Base-by-base conservation (phyloP, 352 stramenopile genomes). In the Pythium rishiriense region DNA sequence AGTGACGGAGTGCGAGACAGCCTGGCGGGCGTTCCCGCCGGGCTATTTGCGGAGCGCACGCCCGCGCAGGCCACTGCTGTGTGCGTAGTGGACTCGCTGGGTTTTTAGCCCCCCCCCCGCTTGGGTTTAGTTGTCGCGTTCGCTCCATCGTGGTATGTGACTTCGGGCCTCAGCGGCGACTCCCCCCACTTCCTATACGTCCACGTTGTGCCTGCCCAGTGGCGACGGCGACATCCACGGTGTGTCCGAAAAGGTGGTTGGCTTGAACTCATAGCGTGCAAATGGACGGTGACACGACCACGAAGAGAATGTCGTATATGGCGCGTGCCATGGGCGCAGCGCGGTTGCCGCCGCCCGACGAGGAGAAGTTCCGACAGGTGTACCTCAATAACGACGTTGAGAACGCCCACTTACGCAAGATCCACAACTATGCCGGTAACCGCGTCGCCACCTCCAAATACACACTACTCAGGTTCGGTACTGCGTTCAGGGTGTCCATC, bases 371-470 rank as follows among this genome's bases (percentile, higher is more conserved):
- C 58, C 82, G 82, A 45, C 72, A 73, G 25, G 51, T 88, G 19
- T 74, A 76, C 28, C 56, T 91, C 39, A 88, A 86, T 37, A 81
- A 87, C 52, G 83, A 90, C 37, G 58, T 37, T 5, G 80, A 91
- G 67, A 91, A 91, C 62, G 76, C 82, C 9, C 62, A 63, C 3
- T 64, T 91, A 31, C 75, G 76, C 19, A 62, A 64, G 9, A 68
- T 78, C 46, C 41, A 52, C 39, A 62, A 58, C 26, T 91, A 89
- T 62, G 70, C 73, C 0, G 68, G 78, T 58, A 98, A 98, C 72
- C 78, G 68, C 52, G 83, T 98, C 46, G 73, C 68, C 7, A 98
- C 92, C 43, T 93, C 84, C 72, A 98, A 97, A 79, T 99, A 99
- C 74, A 98, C 95, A 17, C 15, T 96, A 11, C n/a, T 79, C 25